Base-by-base conservation (phyloP, 768 basidiomycete genomes). In the Lenzites betulinus region DNA sequence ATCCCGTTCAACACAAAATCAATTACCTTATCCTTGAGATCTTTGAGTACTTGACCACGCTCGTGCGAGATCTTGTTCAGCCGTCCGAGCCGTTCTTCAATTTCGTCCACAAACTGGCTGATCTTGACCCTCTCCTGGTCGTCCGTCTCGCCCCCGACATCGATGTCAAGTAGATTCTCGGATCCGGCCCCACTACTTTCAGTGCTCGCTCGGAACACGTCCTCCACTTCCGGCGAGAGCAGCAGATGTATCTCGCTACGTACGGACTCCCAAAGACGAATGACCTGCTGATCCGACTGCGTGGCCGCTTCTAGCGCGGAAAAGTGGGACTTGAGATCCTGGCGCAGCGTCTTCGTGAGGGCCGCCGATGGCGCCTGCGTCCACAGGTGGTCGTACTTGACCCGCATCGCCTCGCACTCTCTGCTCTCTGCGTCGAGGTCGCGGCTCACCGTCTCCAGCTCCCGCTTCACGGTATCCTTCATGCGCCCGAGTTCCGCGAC, bases 11-110 rank as follows among this genome's bases (percentile, higher is more conserved):
- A 26, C 5, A 16, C 3, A 20, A 41, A 46, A 58, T 44, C 8
- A 52, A 67, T 8, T 54, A 94, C 95, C 85, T 96, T 97, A 44
- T 98, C 95, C 72, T 98, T 99, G 50, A 99, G 78, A 70, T 98
- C 97, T 71, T 92, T 95, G 54, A 98, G 74, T 0, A 94, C 87
- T 66, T 95, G 91, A 12, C 83, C 84, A 50, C 96, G 78, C 76
- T 98, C 96, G 58, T 85, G 84, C 46, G 87, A 81, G 62, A 99
- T 89, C 77, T 93, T 90, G 73, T 83, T 87, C 50, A 98, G 71
- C 67, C 87, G 79, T 26, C 86, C 87, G 16, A 98, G 72, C 50
- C 86, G 77, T 59, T 95, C 89, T 64, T 92, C 90, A 59, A 94
- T 89, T 68, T 90, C 89, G 2, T 78, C 77, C 0, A 95, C 88